These are phyloP conservation scores for Paraleonurus japonicus DNA, from an alignment of 257 asterid species.

Conservation along the genomic window DNA sequence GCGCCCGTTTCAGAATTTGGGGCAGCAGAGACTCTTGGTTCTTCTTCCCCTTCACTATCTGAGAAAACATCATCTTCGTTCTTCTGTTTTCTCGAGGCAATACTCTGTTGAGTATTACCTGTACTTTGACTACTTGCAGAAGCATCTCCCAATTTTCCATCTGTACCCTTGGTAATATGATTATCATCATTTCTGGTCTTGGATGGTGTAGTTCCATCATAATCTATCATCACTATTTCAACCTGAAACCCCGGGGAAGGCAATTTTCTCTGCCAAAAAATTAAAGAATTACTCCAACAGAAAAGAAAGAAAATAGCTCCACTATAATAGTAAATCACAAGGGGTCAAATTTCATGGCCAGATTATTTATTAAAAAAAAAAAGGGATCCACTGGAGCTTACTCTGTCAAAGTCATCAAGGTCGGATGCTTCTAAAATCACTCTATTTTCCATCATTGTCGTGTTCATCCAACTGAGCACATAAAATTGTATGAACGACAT, in stretches of 20 bases:
- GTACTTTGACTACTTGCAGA: constrained; percentile 46
- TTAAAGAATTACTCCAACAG: constrained; percentile 5
- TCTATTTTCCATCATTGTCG: constrained; percentile 90
- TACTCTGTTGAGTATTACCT: constrained; percentile 34
- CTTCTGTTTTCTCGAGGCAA: constrained; percentile 40
- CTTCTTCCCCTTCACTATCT: constrained; percentile 93
- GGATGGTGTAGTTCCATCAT: constrained; percentile 57
- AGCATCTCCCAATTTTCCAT: constrained; percentile 36
- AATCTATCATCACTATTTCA: constrained; percentile 87
- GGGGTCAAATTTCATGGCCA: background rate
- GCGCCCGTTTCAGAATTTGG: constrained; percentile 34
- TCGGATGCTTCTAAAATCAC: constrained; percentile 50
- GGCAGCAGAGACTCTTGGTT: constrained; percentile 38
- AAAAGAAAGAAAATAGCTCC: background rate
- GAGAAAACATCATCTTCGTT: constrained; percentile 81
- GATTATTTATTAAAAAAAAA: background rate
- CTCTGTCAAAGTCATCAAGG: constrained; percentile 84
- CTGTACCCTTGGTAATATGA: constrained; percentile 28
- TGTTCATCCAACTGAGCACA: constrained; percentile 85
- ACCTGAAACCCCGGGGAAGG: constrained; percentile 95
- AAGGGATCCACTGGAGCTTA: constrained; percentile 32
- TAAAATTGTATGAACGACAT: background rate
- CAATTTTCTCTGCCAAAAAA: constrained; percentile 73
- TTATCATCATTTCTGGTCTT: constrained; percentile 35
- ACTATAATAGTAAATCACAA: background rate